Percentiles rank a stretch among this genome's conserved stretches.
phyloP scores from a whole-genome alignment of 2,329 filamentous ascomycete genomes.

The Penicillium sp. region DNA sequence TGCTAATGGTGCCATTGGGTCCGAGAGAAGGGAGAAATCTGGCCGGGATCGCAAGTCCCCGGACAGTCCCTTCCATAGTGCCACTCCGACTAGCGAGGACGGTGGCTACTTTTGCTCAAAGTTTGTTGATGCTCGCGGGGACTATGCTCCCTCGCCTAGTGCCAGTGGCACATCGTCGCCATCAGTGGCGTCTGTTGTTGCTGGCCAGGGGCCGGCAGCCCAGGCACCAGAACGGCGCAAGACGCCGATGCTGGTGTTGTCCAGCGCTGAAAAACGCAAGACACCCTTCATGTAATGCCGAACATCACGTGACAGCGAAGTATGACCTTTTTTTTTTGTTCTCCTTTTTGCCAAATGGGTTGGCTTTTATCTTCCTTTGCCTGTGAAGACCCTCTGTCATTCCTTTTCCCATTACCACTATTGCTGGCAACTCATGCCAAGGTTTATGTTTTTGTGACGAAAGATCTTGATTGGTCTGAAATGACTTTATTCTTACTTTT shows the following conservation, averaged over 20 bases:
- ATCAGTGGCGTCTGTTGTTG: slow-evolving; percentile 42
- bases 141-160: slow-evolving; percentile 33
- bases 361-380: slow-evolving; percentile 8
- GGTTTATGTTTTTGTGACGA: slow-evolving; percentile 17
- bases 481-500: slow-evolving; percentile 18
- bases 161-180: slow-evolving; percentile 28
- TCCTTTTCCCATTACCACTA: slow-evolving; percentile 12
- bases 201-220: slow-evolving; percentile 56
- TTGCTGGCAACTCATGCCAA: slow-evolving; percentile 6
- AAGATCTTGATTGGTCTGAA: slow-evolving; percentile 23
- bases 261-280: slow-evolving; percentile 88
- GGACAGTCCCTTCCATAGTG: slow-evolving; percentile 56
- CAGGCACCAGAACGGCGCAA: slow-evolving; percentile 66
- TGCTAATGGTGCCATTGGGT: slow-evolving; percentile 81
- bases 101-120: slow-evolving; percentile 56
- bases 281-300: slow-evolving; percentile 58
- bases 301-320: slow-evolving; percentile 38
- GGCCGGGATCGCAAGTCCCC: slow-evolving; percentile 56
- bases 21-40: slow-evolving; percentile 72
- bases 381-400: slow-evolving; percentile 5
- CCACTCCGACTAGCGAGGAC: slow-evolving; percentile 66
- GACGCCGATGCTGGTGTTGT: slow-evolving; percentile 82
- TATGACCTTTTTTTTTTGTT: slow-evolving; percentile 28
- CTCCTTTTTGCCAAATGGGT: slow-evolving; percentile 6
- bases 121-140: slow-evolving; percentile 48